phyloP scores from a whole-genome alignment of 2,329 filamentous ascomycete species.

The Diplodia intermedia region DNA sequence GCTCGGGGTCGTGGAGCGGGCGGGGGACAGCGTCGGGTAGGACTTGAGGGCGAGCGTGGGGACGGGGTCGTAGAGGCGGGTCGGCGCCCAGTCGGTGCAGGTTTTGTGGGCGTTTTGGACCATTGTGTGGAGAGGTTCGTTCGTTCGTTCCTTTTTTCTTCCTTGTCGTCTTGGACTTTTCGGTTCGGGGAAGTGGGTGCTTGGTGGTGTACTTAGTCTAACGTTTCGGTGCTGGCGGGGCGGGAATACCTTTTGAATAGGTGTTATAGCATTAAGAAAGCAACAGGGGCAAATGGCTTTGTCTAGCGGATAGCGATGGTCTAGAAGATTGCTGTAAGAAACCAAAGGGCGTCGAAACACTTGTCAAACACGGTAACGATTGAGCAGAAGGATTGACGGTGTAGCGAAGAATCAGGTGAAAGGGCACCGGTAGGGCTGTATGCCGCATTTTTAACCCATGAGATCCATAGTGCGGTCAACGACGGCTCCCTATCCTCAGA shows the following conservation, averaged over 20 bases:
- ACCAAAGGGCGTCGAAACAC: neutral
- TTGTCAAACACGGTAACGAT: neutral
- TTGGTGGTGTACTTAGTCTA: neutral
- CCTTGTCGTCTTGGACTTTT: neutral
- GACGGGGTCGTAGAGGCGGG: conserved; percentile 12
- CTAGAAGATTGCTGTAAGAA: neutral
- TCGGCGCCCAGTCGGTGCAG: conserved; percentile 18
- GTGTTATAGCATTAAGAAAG: neutral
- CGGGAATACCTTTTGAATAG: neutral
- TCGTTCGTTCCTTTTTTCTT: neutral
- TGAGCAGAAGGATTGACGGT: conserved; percentile 7
- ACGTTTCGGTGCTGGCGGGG: neutral
- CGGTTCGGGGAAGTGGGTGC: neutral
- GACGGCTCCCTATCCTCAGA: conserved; percentile 18
- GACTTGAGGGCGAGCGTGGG: neutral
- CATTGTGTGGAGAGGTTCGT: neutral
- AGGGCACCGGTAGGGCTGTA: neutral
- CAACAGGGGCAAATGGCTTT: neutral
- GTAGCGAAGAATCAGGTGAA: neutral
- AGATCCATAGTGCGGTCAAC: conserved; percentile 8
- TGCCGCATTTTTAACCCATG: conserved; percentile 5
- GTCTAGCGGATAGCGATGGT: neutral
- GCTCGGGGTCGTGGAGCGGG: conserved; percentile 4
- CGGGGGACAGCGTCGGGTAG: neutral
- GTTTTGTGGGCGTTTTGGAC: conserved; percentile 12